phyloP scores from a whole-genome alignment of 2,329 filamentous ascomycete genomes.

The Colletotrichum viniferum region DNA sequence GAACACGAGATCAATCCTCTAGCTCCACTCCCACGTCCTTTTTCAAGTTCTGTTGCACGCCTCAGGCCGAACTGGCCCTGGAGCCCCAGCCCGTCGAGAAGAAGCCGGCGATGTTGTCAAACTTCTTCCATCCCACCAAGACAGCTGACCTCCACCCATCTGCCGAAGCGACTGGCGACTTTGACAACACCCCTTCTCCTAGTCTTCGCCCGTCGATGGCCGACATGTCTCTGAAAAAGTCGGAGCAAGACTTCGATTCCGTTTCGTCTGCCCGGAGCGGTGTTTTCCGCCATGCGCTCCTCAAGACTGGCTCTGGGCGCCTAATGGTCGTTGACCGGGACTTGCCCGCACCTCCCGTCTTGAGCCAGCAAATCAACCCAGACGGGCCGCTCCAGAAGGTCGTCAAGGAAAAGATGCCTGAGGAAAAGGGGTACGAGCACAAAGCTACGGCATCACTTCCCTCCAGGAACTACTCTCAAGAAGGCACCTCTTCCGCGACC shows the following conservation, averaged over 20 bases:
- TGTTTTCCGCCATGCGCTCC: slow-evolving; percentile 24
- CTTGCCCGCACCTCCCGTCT: slow-evolving; percentile 21
- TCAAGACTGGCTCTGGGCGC: slow-evolving; percentile 26
- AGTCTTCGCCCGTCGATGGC: slow-evolving; percentile 33
- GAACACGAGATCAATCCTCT: neutral
- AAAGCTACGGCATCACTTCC: neutral
- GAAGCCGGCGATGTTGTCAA: slow-evolving; percentile 11
- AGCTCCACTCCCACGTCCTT: neutral
- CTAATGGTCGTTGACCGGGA: slow-evolving; percentile 25
- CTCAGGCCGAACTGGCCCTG: neutral
- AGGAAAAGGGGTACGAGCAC: neutral
- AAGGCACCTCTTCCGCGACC: neutral
- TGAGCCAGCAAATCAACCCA: slow-evolving; percentile 11
- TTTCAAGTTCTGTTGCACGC: neutral
- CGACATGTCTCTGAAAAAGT: slow-evolving; percentile 17
- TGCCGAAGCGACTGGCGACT: slow-evolving; percentile 22
- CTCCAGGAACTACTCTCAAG: neutral
- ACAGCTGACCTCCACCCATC: neutral
- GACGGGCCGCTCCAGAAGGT: neutral
- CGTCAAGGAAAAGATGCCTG: neutral
- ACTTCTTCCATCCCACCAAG: slow-evolving; percentile 14
- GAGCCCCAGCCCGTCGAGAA: neutral
- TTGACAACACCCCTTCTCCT: slow-evolving; percentile 37
- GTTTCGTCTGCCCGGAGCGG: slow-evolving; percentile 6
- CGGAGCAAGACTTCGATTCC: neutral